Conservation (phyloP, 208 protist genomes). For the Blechomonas ayalai region DNA sequence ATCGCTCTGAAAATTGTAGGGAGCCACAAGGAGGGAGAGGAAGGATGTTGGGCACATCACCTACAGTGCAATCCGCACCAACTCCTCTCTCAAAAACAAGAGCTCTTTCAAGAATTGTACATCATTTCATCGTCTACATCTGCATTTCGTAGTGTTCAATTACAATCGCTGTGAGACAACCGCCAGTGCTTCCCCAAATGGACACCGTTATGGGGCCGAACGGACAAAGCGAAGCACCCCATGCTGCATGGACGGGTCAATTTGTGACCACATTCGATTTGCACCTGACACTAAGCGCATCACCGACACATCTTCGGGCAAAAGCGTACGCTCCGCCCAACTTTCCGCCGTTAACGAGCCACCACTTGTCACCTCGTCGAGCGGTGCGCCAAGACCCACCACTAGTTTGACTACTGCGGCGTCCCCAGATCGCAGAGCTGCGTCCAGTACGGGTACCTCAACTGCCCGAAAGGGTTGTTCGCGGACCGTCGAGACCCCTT, state of each 20-base stretch:
- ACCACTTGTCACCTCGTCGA: constrained; percentile 29
- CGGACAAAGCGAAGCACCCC: constrained; percentile 39
- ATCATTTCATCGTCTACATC: no score
- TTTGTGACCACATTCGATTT: constrained; percentile 10
- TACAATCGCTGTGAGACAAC: no score
- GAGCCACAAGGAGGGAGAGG: no score
- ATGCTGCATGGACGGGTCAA: constrained; percentile 38
- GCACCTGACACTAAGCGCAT: constrained; percentile 26
- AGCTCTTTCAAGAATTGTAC: no score
- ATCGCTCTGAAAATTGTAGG: no score
- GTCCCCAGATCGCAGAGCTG: constrained; percentile 27
- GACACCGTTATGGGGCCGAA: no score
- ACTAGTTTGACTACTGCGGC: constrained; percentile 30
- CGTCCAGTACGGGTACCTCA: constrained; percentile 53
- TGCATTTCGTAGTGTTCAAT: no score
- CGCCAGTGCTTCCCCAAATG: no score
- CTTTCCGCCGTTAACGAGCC: constrained; percentile 32
- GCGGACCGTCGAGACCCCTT: constrained; percentile 42
- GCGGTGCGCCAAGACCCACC: constrained; percentile 39
- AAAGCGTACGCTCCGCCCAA: constrained; percentile 27
- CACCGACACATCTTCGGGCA: constrained; percentile 16
- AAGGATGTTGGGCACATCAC: no score
- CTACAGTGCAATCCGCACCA: no score
- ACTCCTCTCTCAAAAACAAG: no score
- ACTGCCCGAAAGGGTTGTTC: constrained; percentile 29